Evolutionary conservation across 768 basidiomycete genomes (phyloP).

Genomic region (Podaxis pistillaris): DNA sequence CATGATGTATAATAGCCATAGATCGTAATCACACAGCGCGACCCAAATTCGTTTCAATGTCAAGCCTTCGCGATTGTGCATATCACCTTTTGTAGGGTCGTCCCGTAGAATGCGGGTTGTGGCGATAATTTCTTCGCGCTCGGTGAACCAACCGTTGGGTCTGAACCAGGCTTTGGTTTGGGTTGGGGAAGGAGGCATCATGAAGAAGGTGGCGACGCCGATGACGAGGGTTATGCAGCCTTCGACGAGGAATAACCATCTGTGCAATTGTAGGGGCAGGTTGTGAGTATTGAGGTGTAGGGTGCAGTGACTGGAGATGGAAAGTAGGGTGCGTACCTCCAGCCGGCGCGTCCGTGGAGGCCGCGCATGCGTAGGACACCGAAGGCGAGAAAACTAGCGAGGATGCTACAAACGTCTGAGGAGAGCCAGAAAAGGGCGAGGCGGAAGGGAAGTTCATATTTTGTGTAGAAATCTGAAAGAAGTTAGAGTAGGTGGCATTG

Average conservation of each 20-base stretch:
- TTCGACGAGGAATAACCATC: constrained; percentile 63
- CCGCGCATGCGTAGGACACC: constrained; percentile 64
- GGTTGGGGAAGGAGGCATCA: constrained; percentile 59
- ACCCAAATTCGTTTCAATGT: constrained; percentile 47
- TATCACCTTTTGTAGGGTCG: constrained; percentile 63
- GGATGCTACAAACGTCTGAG: constrained; percentile 41
- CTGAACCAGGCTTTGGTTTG: constrained; percentile 58
- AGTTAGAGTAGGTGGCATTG: neutral
- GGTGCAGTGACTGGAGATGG: neutral
- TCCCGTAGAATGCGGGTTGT: constrained; percentile 62
- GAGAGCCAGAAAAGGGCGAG: constrained; percentile 58
- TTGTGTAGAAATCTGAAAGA: constrained; percentile 54
- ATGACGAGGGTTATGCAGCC: constrained; percentile 42
- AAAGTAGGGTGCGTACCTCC: constrained; percentile 33
- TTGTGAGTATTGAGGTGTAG: neutral
- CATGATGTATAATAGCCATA: constrained; percentile 67
- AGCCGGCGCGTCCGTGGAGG: constrained; percentile 47
- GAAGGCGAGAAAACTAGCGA: constrained; percentile 56
- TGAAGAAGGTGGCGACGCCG: constrained; percentile 54
- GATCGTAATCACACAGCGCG: constrained; percentile 57
- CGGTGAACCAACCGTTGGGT: constrained; percentile 63
- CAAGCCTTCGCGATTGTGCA: constrained; percentile 70
- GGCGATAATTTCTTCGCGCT: constrained; percentile 58
- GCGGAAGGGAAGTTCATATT: constrained; percentile 55
- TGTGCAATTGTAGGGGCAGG: constrained; percentile 8